Evolutionary conservation across 2,329 filamentous ascomycete genomes (phyloP).

Genomic region (Fusarium sp.): DNA sequence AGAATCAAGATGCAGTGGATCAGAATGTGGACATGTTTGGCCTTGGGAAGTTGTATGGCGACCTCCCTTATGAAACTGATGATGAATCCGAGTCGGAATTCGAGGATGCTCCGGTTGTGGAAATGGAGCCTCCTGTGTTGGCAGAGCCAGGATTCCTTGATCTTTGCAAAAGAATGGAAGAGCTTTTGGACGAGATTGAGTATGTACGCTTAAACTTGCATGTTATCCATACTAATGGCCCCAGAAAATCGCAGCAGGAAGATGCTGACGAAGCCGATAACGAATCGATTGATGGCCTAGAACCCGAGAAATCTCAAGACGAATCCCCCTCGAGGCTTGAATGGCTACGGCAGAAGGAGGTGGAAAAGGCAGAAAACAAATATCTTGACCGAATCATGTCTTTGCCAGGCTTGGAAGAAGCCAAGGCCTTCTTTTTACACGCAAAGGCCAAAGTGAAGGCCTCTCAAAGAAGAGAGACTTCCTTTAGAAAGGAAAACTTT

Average conservation of each 20-base stretch:
- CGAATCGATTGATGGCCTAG: conserved; percentile 44
- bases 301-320: conserved; percentile 45
- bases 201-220: conserved; percentile 18
- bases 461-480: conserved; percentile 58
- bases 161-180: conserved; percentile 42
- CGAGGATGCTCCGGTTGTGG: conserved; percentile 26
- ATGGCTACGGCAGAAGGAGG: conserved; percentile 54
- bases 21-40: conserved; percentile 31
- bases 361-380: conserved; percentile 59
- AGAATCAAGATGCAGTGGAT: conserved; percentile 25
- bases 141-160: conserved; percentile 43
- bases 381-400: conserved; percentile 67
- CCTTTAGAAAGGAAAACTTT: conserved; percentile 54
- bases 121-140: conserved; percentile 38
- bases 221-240: conserved; percentile 5
- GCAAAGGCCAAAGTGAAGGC: conserved; percentile 58
- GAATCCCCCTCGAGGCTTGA: conserved; percentile 54
- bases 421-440: conserved; percentile 65
- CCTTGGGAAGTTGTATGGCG: conserved; percentile 39
- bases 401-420: conserved; percentile 69
- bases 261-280: conserved; percentile 39
- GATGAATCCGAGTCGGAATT: conserved; percentile 37
- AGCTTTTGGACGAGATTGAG: conserved; percentile 46
- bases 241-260: conserved; percentile 29
- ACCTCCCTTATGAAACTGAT: conserved; percentile 34